These are phyloP conservation scores for Zymoseptoria passerinii DNA, from an alignment of 2,329 filamentous ascomycete species.

Conservation along the genomic window DNA sequence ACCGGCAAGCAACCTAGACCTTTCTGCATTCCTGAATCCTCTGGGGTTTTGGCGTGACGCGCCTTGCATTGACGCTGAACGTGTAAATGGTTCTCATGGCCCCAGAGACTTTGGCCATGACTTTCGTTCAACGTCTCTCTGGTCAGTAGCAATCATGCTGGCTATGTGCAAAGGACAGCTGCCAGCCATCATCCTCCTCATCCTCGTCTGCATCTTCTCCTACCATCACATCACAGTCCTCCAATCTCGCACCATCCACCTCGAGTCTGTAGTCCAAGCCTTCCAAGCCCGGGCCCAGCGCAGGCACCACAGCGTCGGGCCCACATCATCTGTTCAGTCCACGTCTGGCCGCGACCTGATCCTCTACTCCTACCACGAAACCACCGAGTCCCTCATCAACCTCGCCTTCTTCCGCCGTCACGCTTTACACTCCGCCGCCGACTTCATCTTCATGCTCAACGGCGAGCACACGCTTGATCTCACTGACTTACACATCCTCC, in stretches of 20 bases:
- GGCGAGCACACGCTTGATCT: conserved; percentile 8
- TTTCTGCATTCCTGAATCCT: background rate
- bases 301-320: conserved; percentile 1
- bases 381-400: conserved; percentile 7
- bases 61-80: background rate
- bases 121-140: background rate
- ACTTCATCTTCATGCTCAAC: conserved; percentile 17
- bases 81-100: background rate
- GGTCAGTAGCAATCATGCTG: background rate
- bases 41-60: background rate
- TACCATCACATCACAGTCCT: background rate
- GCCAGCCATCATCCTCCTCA: background rate
- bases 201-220: background rate
- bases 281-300: background rate
- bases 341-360: conserved; percentile 6
- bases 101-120: background rate
- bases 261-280: background rate
- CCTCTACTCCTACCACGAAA: conserved; percentile 13
- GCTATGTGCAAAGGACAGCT: background rate
- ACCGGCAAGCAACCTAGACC: background rate
- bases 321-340: background rate
- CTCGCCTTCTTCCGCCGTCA: conserved; percentile 11
- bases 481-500: background rate
- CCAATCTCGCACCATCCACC: background rate
- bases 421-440: conserved; percentile 11